Base-by-base conservation (phyloP, 2,329 filamentous ascomycete species). In the Aspergillus phoenicis region DNA sequence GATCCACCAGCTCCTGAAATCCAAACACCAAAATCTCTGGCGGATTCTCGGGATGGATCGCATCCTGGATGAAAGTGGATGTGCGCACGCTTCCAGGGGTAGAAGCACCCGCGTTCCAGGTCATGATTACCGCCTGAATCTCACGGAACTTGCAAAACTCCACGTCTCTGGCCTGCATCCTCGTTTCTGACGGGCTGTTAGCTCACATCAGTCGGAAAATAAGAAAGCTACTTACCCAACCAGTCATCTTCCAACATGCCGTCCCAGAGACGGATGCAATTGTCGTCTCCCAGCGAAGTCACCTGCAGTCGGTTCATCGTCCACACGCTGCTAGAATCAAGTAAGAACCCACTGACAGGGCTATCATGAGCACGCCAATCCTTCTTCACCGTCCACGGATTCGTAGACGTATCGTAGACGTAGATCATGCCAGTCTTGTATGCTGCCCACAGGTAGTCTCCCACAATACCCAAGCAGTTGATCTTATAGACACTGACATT, bases 1-100 rank as follows among this genome's bases (percentile, higher is more conserved):
- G 82, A 72, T 99, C 95, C 4, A 99, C 95, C n/a, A 99, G 84
- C 77, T 99, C 95, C 76, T 99, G 95, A 75, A 99, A 99, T 1
- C 93, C 94, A 81, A 99, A 99, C 0, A 98, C 86, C 2, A 98
- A 79, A 53, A 99, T 93, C 68, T 98, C 95, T 0, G 95, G 92
- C 7, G 90, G 87, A 41, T 89, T 85, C 63, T 90, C 88, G n/a
- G 85, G 86, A 65, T 89, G 85, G 26, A 99, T 82, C 15, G 96
- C 84, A 60, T 94, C 87, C 65, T 88, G 87, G 71, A 98, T 90
- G 75, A 98, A 98, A 47, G 84, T 83, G 10, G 86, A 85, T 70
- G 96, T 91, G 58, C 90, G 85, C 36, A 98, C 81, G 70, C 89
- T 91, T 61, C 87, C 88, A 0, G 95, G 95, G n/a, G 95, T 97